A percentile compares a stretch with the other conserved stretches of the same genome.
These are phyloP conservation scores for Alternaria viburni DNA, from an alignment of 2,329 filamentous ascomycete genomes.

Conservation along the genomic window DNA sequence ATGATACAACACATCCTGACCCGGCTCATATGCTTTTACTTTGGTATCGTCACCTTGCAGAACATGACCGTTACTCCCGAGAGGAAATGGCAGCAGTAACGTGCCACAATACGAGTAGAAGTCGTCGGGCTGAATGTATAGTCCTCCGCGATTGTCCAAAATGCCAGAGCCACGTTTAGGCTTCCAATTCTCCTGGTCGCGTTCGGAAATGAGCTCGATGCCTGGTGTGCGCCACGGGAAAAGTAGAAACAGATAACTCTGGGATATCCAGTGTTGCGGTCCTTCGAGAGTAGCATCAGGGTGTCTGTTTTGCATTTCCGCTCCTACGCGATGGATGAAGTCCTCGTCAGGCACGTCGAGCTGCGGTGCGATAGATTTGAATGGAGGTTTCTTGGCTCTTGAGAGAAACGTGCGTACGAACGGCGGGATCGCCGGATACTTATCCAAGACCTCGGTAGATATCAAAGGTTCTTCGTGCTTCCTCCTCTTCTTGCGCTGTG, in stretches of 20 bases:
- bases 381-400: background rate
- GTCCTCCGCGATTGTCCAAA: background rate
- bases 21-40: background rate
- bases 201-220: background rate
- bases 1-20: background rate
- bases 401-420: background rate
- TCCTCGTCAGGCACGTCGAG: background rate
- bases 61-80: background rate
- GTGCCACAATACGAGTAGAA: background rate
- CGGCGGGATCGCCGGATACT: background rate
- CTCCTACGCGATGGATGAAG: background rate
- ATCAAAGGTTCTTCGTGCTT: fast-evolving
- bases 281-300: background rate
- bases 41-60: background rate
- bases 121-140: background rate
- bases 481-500: background rate
- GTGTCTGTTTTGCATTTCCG: background rate
- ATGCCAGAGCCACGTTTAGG: background rate
- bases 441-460: background rate
- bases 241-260: background rate
- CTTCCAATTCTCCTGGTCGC: background rate
- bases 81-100: background rate
- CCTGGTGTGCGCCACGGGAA: background rate
- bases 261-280: background rate
- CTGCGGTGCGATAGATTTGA: background rate